Evolutionary conservation across 805 yeast species (phyloP).

Genomic region (Schizosaccharomyces lindneri): DNA sequence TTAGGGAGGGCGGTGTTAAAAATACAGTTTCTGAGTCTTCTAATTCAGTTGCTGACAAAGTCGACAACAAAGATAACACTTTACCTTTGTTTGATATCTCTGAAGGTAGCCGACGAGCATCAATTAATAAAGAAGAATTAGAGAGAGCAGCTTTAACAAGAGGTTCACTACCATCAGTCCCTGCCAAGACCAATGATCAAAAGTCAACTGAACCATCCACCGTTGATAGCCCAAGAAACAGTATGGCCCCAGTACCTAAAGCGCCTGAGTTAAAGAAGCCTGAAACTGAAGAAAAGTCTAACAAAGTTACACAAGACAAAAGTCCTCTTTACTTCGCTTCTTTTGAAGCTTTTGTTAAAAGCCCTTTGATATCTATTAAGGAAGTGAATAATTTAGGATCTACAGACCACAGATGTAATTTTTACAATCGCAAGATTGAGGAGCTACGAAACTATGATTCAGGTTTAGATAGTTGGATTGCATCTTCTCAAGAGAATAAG

Average conservation of each 20-base stretch:
- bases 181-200: not conserved
- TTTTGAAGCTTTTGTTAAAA: not conserved
- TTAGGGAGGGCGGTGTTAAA: too few species aligned
- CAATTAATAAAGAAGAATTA: not conserved
- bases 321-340: not conserved
- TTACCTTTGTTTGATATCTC: too few species aligned
- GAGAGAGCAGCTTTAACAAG: not conserved
- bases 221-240: not conserved
- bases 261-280: too few species aligned
- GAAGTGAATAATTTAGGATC: not conserved
- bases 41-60: too few species aligned
- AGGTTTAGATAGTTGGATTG: not conserved
- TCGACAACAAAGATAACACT: too few species aligned
- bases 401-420: not conserved
- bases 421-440: not conserved
- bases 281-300: not conserved
- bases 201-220: not conserved
- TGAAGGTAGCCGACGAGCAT: too few species aligned
- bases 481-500: not conserved
- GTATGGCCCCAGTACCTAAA: too few species aligned
- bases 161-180: not conserved
- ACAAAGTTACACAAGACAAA: not conserved
- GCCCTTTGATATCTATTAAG: not conserved
- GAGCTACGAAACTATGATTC: not conserved
- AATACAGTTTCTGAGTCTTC: too few species aligned